phyloP scores from a whole-genome alignment of 2,329 filamentous ascomycete genomes.

The Mycogone perniciosa region DNA sequence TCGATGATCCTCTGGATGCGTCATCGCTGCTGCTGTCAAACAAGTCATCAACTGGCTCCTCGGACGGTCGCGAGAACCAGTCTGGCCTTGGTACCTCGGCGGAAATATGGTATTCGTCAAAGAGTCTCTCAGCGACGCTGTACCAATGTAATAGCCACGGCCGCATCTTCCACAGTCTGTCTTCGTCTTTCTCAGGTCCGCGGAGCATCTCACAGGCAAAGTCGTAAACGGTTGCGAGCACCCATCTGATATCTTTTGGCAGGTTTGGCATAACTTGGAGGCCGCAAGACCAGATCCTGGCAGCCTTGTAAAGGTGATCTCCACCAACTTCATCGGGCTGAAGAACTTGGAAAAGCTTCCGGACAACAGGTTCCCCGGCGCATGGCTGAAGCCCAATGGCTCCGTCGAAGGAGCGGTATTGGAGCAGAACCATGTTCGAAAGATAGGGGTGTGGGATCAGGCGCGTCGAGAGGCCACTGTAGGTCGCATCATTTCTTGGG shows the following conservation, averaged over 20 bases:
- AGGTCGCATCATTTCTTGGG: constrained; percentile 20
- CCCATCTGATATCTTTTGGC: constrained; percentile 26
- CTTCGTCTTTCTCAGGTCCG: constrained; percentile 10
- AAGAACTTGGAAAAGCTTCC: constrained; percentile 19
- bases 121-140: constrained; percentile 20
- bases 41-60: too few relatives aligned
- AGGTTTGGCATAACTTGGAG: constrained; percentile 18
- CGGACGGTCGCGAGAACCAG: constrained; percentile 19
- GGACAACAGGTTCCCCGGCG: constrained; percentile 15
- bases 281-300: constrained; percentile 27
- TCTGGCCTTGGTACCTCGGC: constrained; percentile 17
- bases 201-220: constrained; percentile 24
- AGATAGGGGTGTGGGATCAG: constrained; percentile 20
- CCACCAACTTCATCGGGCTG: constrained; percentile 15
- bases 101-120: constrained; percentile 14
- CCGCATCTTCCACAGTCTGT: constrained; percentile 19
- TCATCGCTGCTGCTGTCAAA: too few relatives aligned
- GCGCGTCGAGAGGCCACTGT: constrained; percentile 13
- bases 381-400: constrained; percentile 26
- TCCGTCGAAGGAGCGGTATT: constrained; percentile 23
- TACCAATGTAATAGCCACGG: constrained; percentile 27
- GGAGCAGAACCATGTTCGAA: constrained; percentile 19
- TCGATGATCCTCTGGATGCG: neutral
- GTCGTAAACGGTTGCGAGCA: constrained; percentile 27
- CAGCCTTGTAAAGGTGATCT: constrained; percentile 22